Conservation (phyloP, 345 rosid genomes). For the Citrus sp. region DNA sequence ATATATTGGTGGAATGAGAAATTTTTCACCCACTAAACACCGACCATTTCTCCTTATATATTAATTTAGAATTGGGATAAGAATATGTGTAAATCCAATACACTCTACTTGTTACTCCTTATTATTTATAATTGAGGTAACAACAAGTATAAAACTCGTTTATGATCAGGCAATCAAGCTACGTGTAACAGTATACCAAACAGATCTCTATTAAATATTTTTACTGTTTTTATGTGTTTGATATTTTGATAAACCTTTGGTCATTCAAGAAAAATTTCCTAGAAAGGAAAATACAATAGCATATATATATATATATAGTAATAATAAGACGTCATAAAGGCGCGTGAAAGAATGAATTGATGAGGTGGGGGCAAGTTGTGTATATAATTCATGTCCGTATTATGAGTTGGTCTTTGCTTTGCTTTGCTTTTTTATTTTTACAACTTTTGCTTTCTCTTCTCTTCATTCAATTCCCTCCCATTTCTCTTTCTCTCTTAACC, state of each 20-base stretch:
- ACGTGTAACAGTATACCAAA: no score
- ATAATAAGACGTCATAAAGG: neutral
- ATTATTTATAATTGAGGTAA: no score
- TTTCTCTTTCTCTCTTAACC: slow-evolving; percentile 9
- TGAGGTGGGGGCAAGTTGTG: slow-evolving; percentile 21
- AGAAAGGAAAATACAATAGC: neutral
- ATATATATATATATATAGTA: neutral
- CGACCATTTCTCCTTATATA: no score
- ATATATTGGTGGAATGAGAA: no score
- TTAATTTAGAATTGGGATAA: no score
- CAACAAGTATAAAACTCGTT: no score
- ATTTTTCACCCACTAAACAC: fast-evolving
- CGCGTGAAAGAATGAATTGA: slow-evolving; percentile 19
- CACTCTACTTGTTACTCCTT: no score
- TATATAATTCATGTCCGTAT: slow-evolving; percentile 51
- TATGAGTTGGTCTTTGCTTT: slow-evolving; percentile 20
- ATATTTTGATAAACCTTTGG: neutral
- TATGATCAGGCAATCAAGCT: no score
- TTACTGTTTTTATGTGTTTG: no score
- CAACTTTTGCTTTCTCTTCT: slow-evolving; percentile 48
- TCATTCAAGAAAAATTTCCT: neutral
- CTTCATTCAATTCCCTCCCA: slow-evolving; percentile 23
- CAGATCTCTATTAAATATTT: no score
- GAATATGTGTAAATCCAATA: no score
- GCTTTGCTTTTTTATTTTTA: slow-evolving; percentile 3